Conservation (phyloP, 2,329 filamentous ascomycete species). For the Alternaria solani region DNA sequence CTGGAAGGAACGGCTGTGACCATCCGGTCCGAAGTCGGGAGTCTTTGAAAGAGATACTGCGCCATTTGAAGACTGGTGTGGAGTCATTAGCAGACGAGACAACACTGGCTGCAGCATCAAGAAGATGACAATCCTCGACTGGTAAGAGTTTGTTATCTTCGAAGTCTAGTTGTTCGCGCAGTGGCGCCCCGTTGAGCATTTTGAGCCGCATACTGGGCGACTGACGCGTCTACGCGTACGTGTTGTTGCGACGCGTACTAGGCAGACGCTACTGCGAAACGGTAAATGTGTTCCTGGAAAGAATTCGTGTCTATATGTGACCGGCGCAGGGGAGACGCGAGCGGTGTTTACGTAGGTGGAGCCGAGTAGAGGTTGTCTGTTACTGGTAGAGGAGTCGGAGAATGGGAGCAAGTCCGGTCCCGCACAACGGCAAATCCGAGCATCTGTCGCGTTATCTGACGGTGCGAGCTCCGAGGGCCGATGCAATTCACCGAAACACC, state of each 20-base stretch:
- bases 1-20: slow-evolving; percentile 44
- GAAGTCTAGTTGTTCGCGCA: slow-evolving; percentile 63
- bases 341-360: not conserved
- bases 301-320: not conserved
- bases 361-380: not conserved
- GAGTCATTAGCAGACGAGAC: not conserved
- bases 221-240: not conserved
- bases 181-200: slow-evolving; percentile 70
- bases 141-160: slow-evolving; percentile 60
- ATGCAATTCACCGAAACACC: slow-evolving; percentile 5
- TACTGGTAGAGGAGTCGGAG: not conserved
- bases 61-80: slow-evolving; percentile 40
- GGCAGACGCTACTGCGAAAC: not conserved
- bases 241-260: not conserved
- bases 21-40: slow-evolving; percentile 38
- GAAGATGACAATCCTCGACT: slow-evolving; percentile 54
- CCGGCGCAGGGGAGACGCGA: not conserved
- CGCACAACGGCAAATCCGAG: not conserved
- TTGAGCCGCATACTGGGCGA: slow-evolving; percentile 50
- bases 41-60: slow-evolving; percentile 25
- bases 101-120: slow-evolving; percentile 39
- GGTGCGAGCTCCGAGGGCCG: slow-evolving; percentile 4
- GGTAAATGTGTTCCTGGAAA: not conserved
- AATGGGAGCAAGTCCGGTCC: slow-evolving; percentile 7
- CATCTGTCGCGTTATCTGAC: not conserved